These are phyloP conservation scores for Eucalyptus regnans DNA, from an alignment of 345 rosid genomes.

Conservation along the genomic window DNA sequence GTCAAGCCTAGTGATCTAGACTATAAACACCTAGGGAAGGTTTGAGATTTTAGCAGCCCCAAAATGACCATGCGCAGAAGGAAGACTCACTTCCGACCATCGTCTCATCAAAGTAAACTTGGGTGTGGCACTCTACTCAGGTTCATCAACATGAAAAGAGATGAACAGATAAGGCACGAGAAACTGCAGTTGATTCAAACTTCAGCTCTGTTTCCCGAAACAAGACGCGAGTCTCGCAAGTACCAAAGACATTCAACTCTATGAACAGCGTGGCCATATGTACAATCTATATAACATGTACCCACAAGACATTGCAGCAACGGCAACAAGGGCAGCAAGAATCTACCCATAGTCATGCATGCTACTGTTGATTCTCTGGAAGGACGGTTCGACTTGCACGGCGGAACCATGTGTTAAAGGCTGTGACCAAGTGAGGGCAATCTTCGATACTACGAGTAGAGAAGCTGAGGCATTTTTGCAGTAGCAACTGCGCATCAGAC, in stretches of 20 bases:
- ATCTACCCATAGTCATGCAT: not conserved
- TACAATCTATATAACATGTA: not conserved
- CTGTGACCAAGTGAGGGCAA: constrained; percentile 51
- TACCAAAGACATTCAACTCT: not conserved
- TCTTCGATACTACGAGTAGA: constrained; percentile 51
- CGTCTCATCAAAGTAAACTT: not conserved
- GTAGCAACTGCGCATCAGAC: constrained; percentile 37
- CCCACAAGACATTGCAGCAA: not conserved
- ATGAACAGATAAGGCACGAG: not conserved
- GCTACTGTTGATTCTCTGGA: not conserved
- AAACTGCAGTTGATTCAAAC: not conserved
- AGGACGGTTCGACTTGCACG: constrained; percentile 21
- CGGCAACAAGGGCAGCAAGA: not conserved
- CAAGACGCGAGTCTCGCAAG: not conserved
- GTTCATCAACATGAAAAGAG: not conserved
- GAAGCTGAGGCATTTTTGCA: constrained; percentile 58
- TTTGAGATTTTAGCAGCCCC: not conserved
- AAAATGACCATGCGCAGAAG: not conserved
- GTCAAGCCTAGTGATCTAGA: not conserved
- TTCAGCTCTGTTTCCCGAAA: not conserved
- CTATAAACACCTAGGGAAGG: not conserved
- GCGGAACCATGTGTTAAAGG: constrained; percentile 69
- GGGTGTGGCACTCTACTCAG: not conserved
- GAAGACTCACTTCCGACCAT: not conserved
- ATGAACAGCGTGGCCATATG: not conserved